Conservation (phyloP, 1,284 basidiomycete species). For the Ustilago sp. region DNA sequence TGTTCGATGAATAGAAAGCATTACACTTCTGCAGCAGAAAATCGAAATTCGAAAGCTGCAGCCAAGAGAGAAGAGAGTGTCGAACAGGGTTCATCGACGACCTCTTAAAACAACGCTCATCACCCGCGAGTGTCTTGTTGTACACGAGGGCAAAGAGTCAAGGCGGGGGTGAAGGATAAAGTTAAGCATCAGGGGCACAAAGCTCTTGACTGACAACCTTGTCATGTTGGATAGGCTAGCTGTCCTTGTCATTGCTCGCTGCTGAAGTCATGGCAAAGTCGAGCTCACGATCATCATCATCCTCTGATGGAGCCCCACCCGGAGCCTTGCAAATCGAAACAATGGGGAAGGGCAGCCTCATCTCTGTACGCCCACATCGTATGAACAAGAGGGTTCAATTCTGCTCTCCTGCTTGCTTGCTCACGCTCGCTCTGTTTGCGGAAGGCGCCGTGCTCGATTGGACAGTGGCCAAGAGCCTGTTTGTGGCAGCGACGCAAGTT, state of each 20-base stretch:
- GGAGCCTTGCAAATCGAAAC: not conserved
- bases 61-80: conserved; percentile 3
- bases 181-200: not conserved
- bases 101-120: conserved; percentile 2
- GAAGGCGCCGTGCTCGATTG: not conserved
- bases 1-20: not conserved
- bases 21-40: not conserved
- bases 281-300: not conserved
- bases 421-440: not conserved
- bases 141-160: not conserved
- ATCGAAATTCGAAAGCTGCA: not conserved
- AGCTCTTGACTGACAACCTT: not conserved
- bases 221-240: not conserved
- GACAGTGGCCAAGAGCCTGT: not conserved
- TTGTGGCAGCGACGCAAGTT: not conserved
- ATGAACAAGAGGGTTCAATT: not conserved
- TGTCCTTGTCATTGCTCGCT: not conserved
- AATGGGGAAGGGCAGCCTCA: not conserved
- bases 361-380: not conserved
- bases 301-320: not conserved
- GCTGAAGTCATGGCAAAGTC: not conserved
- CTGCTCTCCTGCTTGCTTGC: not conserved
- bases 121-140: not conserved
- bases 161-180: not conserved
- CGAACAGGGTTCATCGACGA: not conserved